Base-by-base conservation (phyloP, 2,329 filamentous ascomycete genomes). In the Penicillium sp. region DNA sequence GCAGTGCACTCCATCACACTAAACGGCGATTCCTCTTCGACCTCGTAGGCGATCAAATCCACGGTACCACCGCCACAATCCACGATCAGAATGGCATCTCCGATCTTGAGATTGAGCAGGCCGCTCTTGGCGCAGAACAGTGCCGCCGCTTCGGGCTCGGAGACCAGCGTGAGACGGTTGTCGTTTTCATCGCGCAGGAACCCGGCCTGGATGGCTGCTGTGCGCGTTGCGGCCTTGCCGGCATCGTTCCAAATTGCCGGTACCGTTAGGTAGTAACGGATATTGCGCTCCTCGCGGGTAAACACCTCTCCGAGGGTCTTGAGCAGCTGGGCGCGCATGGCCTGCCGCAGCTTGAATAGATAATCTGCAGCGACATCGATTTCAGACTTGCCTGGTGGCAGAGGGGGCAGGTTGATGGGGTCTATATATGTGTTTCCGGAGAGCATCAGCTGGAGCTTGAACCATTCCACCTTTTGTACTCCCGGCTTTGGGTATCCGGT, bases 291-390 rank as follows among this genome's bases (percentile, higher is more conserved):
- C 79, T 97, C 94, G 75, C 94, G 84, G 77, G 95, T 96, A 77
- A 97, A 99, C 1, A 99, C 94, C 72, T 97, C 94, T 51, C 94
- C 94, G 29, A 97, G 82, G 1, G 92, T 96, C 84, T 97, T 97
- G 75, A 96, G 92, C 56, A 99, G 81, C 67, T 96, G 92, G 58
- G 92, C 89, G 66, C 94, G 87, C 92, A 97, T 97, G 1, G 94
- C 94, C 78, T 96, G 92, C 64, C 94, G 90, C 57, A 99, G 84
- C 79, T 97, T 96, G 83, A 97, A 97, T 47, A 99, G 88, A 75
- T 97, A 99, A 75, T 97, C 94, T 73, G 94, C 94, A n/a, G 94
- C 93, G 48, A 97, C 94, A 77, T 99, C 94, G 76, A 97, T 96
- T 78, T 97, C 94, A 24, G 93, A 97, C 81, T 97, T 97, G 76